Evolutionary conservation across 2,329 filamentous ascomycete species (phyloP), one percentile per base, ranked within the genome.

Genomic region (Aspergillus nomiae): DNA sequence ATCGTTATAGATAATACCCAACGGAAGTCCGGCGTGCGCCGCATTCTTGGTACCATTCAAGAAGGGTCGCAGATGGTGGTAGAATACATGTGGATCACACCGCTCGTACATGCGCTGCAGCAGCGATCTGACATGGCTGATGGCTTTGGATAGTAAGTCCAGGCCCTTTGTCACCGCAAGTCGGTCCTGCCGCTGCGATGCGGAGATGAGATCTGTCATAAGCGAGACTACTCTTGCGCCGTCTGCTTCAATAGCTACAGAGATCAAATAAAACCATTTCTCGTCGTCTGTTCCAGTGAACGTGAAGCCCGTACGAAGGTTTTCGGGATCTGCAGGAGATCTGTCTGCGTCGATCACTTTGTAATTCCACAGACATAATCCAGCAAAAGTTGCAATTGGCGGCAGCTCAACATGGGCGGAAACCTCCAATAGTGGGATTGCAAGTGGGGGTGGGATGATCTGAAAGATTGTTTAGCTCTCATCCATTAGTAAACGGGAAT

Each of bases 21-120:
- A 74, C 0, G 81, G 80, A 26, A 83, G 66, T 3, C 81, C 81
- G 0, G 79, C 80, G 4, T 74, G 72, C 19, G 77, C 78, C 81
- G 82, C 82, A 59, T 81, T 80, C 73, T 81, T 82, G 59, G 77
- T 82, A 0, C 82, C 82, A 0, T 81, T 80, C 10, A 83, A 68
- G 59, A 82, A 76, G 0, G 81, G 81, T 2, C 82, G 75, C 24
- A 84, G 79, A 11, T 76, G 73, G 63, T 83, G 78, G 64, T 82
- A 84, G 69, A 83, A 84, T 1, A 77, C 70, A 38, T 79, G 72
- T 1, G 81, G 81, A 19, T 76, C 69, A 61, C 80, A 82, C 26
- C 75, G 74, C 67, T 83, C 81, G 50, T 82, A 78, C 80, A 83
- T 83, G 9, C 81, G 74, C 59, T 79, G 76, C 14, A 83, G 69